These are phyloP conservation scores for Phragmites australis DNA, from an alignment of 176 grass and related monocot species.

Conservation along the genomic window DNA sequence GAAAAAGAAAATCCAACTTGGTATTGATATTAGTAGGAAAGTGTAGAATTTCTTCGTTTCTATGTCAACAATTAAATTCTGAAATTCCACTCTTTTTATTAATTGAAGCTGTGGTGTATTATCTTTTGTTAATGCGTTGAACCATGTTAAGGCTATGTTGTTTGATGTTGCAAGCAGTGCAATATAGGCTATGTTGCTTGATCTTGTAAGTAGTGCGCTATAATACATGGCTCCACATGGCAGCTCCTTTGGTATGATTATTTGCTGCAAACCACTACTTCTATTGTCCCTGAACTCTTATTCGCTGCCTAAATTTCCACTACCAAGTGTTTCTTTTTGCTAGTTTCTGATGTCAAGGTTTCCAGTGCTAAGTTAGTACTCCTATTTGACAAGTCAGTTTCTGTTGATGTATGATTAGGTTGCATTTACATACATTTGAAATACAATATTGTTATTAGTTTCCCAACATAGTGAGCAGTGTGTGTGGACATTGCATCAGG, in stretches of 20 bases:
- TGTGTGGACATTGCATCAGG: not conserved
- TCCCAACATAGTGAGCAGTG: not conserved
- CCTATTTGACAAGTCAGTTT: not conserved
- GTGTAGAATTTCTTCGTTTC: not conserved
- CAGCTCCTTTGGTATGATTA: not conserved
- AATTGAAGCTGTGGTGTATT: not conserved
- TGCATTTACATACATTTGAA: not conserved
- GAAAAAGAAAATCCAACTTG: not conserved
- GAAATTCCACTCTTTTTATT: constrained; percentile 1
- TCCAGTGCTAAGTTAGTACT: not conserved
- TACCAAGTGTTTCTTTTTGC: not conserved
- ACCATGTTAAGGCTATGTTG: not conserved
- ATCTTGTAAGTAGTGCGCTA: not conserved
- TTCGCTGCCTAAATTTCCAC: not conserved
- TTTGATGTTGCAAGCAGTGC: not conserved
- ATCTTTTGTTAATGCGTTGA: not conserved
- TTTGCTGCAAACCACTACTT: not conserved
- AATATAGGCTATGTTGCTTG: not conserved
- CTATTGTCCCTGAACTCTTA: not conserved
- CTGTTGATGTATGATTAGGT: not conserved
- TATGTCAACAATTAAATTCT: not conserved
- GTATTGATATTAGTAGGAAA: not conserved
- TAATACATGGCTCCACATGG: not conserved
- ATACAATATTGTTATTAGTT: not conserved
- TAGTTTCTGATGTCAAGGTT: not conserved